phyloP scores from a whole-genome alignment of 2,329 filamentous ascomycete genomes.

The Verticillium tricorpus region DNA sequence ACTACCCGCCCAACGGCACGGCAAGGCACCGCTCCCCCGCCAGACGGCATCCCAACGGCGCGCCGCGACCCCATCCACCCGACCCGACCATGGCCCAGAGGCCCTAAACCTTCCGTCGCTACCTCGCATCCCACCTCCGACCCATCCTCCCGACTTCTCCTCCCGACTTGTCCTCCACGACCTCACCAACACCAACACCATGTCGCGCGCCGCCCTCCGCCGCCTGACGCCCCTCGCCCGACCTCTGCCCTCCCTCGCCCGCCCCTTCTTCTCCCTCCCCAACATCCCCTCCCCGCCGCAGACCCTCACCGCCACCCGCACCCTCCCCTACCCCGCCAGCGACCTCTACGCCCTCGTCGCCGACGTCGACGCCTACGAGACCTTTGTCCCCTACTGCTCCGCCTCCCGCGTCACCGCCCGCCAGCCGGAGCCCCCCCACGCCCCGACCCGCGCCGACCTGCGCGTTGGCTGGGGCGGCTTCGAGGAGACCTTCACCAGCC shows the following conservation, averaged over 20 bases:
- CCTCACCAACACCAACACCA: background rate
- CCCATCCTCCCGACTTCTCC: background rate
- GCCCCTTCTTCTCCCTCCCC: constrained; percentile 14
- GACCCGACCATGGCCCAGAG: background rate
- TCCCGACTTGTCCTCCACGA: background rate
- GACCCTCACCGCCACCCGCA: constrained; percentile 67
- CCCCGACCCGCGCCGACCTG: constrained; percentile 70
- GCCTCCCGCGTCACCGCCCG: constrained; percentile 66
- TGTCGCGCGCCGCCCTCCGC: constrained; percentile 5
- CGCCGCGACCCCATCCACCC: background rate
- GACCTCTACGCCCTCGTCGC: constrained; percentile 81
- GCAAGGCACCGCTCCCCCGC: background rate
- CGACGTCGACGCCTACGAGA: constrained; percentile 77
- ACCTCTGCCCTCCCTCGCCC: background rate
- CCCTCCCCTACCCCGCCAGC: constrained; percentile 66
- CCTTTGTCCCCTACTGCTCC: constrained; percentile 90
- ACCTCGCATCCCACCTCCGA: background rate
- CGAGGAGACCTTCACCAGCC: constrained; percentile 77
- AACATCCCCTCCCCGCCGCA: constrained; percentile 37
- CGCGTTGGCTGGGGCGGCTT: constrained; percentile 82
- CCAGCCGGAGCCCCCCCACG: constrained; percentile 28
- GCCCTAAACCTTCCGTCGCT: background rate
- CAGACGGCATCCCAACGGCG: background rate
- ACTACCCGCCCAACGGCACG: no score
- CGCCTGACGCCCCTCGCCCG: background rate